Base-by-base conservation (phyloP, 305 asterid species). In the Fraxinus greggii region DNA sequence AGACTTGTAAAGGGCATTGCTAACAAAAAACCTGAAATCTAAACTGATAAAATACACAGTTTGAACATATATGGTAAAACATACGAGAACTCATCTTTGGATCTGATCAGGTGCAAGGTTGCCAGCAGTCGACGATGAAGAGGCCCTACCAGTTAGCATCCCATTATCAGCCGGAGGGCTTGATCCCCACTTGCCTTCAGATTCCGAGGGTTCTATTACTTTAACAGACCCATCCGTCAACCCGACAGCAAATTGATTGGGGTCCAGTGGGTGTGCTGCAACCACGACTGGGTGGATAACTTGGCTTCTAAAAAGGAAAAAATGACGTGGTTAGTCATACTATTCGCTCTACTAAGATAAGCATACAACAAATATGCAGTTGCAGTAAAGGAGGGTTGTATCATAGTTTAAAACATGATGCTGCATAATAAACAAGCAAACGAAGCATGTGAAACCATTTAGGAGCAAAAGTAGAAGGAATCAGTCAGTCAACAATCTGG, bases 231-330 rank as follows among this genome's bases (percentile, higher is more conserved):
- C 95, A 45, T 91, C 95, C 23, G 92, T 86, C 29, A 91, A 82
- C 40, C 95, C 95, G 56, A 91, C 75, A 17, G 95, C 93, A 80
- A 91, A 91, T 78, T 91, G 95, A 42, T 87, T 90, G 15, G 95
- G 73, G 80, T 91, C 93, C 35, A 86, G 92, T 29, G 95, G 95
- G 79, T 91, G 92, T 77, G 95, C 93, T 3, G 95, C 95, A 3
- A 91, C 84, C 81, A 91, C 93, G 10, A 86, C 90, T 2, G 95
- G 93, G 72, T 89, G 89, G 70, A 88, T 90, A 42, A 77, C 80
- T 81, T 90, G 81, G 80, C 87, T 89, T 86, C 88, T 36, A 28
- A 42, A 42, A 79, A 70, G 63, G 40, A 42, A 19, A n/a, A 63
- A 24, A 76, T 29, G 7, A 10, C 24, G 12, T 61, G 65, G 74